phyloP scores from a whole-genome alignment of 805 yeast genomes.

The Clavispora phyllophila region DNA sequence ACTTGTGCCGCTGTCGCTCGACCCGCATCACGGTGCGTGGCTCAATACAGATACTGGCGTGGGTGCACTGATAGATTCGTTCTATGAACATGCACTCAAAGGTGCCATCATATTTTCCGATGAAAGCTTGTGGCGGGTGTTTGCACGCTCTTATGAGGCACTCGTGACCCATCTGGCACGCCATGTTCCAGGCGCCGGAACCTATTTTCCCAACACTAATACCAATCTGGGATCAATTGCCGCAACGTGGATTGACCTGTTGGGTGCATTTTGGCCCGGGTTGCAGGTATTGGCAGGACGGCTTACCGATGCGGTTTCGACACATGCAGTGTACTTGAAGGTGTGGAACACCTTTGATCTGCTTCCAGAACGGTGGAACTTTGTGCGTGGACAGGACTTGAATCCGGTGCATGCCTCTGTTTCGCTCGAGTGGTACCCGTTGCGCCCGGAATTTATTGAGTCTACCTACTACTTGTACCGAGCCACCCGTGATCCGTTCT shows the following conservation, averaged over 20 bases:
- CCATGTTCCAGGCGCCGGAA: constrained; percentile 6
- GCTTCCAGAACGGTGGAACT: constrained; percentile 85
- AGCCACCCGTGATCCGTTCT: constrained; percentile 84
- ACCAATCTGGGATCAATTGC: constrained; percentile 44
- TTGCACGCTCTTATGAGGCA: constrained; percentile 50
- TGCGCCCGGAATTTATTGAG: constrained; percentile 89
- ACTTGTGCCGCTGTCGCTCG: constrained; percentile 73
- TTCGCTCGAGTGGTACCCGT: constrained; percentile 82
- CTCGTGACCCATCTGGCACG: constrained; percentile 40
- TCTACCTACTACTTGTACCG: constrained; percentile 78
- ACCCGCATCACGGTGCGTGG: constrained; percentile 54
- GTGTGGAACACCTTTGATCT: constrained; percentile 77
- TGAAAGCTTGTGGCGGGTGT: constrained; percentile 56
- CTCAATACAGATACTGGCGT: constrained; percentile 63
- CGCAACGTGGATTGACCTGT: constrained; percentile 75
- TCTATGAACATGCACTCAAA: constrained; percentile 83
- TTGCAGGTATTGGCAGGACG: constrained; percentile 76
- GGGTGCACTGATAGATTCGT: constrained; percentile 90
- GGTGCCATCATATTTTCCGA: constrained; percentile 63
- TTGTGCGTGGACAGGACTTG: background rate
- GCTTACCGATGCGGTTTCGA: constrained; percentile 53
- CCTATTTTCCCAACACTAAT: constrained; percentile 56
- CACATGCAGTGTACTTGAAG: constrained; percentile 62
- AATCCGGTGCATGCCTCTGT: constrained; percentile 24
- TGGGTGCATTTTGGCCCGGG: constrained; percentile 88